phyloP scores from a whole-genome alignment of 2,329 filamentous ascomycete genomes.

The Aspergillus japonicus region DNA sequence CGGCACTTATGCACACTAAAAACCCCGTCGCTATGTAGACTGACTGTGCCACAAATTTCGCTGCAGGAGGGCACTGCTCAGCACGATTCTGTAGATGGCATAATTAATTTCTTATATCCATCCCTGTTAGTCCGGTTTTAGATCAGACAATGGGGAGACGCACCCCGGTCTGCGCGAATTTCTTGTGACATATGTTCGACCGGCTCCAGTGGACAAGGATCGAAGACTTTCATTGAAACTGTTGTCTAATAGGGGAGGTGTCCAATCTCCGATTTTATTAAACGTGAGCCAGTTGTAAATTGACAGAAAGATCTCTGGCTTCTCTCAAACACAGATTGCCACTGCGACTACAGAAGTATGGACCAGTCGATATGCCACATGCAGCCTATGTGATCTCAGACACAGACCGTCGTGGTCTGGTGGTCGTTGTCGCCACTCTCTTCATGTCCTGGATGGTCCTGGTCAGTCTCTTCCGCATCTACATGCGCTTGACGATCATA shows the following conservation, averaged over 20 bases:
- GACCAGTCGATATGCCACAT: background rate
- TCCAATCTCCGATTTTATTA: background rate
- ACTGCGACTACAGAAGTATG: background rate
- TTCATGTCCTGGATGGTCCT: conserved; percentile 27
- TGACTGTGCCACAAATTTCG: background rate
- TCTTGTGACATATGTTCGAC: background rate
- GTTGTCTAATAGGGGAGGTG: background rate
- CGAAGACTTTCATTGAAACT: background rate
- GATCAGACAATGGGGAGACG: background rate
- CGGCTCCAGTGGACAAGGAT: background rate
- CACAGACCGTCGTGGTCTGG: conserved; percentile 18
- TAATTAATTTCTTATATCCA: background rate
- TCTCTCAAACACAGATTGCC: background rate
- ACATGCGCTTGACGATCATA: conserved; percentile 25
- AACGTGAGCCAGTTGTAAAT: background rate
- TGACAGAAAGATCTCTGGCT: background rate
- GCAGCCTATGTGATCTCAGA: conserved; percentile 16
- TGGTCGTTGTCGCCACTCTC: conserved; percentile 18
- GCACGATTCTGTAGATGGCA: background rate
- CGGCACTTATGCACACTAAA: background rate
- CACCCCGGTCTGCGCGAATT: background rate
- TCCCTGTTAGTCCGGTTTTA: background rate
- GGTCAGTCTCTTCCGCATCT: conserved; percentile 20
- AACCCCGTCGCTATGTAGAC: background rate
- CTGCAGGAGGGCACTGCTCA: background rate